Evolutionary conservation across 805 yeast genomes (phyloP), one percentile per base, ranked within the genome.

Genomic region (Hanseniaspora meyeri): DNA sequence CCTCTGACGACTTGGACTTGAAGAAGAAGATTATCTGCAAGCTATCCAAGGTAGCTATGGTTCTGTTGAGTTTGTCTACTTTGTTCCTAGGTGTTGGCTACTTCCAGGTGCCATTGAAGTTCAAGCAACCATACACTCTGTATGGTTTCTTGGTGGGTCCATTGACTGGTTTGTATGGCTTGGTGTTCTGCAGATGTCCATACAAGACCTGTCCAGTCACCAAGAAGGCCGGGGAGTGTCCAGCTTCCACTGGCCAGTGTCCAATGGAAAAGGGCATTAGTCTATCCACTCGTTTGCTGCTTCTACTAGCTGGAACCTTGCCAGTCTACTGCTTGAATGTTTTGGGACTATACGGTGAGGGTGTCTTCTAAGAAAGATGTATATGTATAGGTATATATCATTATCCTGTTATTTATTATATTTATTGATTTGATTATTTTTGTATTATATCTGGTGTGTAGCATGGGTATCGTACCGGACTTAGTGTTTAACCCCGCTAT

Each of bases 101-200:
- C 64, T 70, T 70, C 51, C 73, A 74, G 50, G 80, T 88, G 0
- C 80, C 86, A 20, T 61, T 67, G 5, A 65, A 71, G 39, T 81
- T 76, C 57, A 78, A 78, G 66, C 95, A 85, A 68, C 93, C 93
- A 20, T 85, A 85, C 65, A 74, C 85, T 64, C 64, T 85, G 14
- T 85, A 85, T 65, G 73, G 84, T 49, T 74, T 83, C 64, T 57
- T 53, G 60, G 34, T 57, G 4, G 56, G 55, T 4, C 59, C 59
- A 34, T 9, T 51, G 11, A 47, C 59, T 16, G 38, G 17, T 4
- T 9, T 31, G 2, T 57, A 51, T 20, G 60, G 58, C 12, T 14
- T 49, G 32, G 10, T 48, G 32, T 43, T 42, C 16, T 54, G 19
- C 6, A 16, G 20, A 16, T 59, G 51, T 29, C 46, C 43, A 50